Evolutionary conservation across 2,329 filamentous ascomycete genomes (phyloP), one percentile per base, ranked within the genome.

Genomic region (Tympanopsis confertula): DNA sequence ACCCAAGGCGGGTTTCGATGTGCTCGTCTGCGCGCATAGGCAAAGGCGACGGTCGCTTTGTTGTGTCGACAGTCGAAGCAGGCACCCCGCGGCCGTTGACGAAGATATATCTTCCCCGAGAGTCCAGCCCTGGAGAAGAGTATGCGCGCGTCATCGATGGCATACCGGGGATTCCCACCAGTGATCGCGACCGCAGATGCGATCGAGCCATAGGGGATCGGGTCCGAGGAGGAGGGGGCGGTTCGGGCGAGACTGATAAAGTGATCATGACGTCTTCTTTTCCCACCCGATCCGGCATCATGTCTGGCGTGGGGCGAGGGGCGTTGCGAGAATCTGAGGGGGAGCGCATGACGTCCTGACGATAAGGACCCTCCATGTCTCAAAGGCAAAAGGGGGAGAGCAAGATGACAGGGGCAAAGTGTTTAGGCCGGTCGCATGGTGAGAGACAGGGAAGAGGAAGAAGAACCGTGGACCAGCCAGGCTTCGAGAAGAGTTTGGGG

Each of bases 81-180:
- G 30, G 10, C 7, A 7, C 30, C 22, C 22, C 22, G 7, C 30
- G 30, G 17, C 30, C 30, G 17, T 33, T 33, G 10, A 33, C 30
- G 30, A 33, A 33, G 17, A 33, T 33, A 33, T 33, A 33, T 33
- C 30, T 10, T 10, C 30, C 30, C 15, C 30, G 12, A 15, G 30
- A 33, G 15, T 33, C 30, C 30, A 33, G 30, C 30, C 30, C 30
- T 15, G 30, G 30, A 18, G 30, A 33, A 7, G 30, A 33, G 30
- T 33, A 18, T 12, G 30, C 30, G 30, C 30, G 30, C 30, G 30
- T 33, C 30, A 33, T 33, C 7, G 30, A 15, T 12, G 30, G 30
- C 12, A 33, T 18, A 18, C 30, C 15, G 10, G 30, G 15, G 15
- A 33, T 15, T 15, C 17, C 30, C 10, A 15, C 30, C 30, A 33